Conservation (phyloP, 148 eudicot species). For the Amaranthus hypochondriacus region DNA sequence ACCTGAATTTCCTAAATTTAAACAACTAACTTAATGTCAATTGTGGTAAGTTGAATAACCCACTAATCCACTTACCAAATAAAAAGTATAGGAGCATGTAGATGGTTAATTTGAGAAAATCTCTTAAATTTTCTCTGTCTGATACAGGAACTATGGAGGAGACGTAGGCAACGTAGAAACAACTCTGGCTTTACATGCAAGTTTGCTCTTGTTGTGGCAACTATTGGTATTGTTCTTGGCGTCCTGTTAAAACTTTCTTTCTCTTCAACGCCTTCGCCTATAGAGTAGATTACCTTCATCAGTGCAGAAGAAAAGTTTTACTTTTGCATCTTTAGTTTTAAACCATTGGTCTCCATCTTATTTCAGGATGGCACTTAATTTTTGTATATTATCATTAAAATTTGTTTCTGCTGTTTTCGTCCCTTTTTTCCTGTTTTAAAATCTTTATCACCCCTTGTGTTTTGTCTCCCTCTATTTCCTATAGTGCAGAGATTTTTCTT, state of each 20-base stretch:
- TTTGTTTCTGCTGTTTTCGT: neutral
- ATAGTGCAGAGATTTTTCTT: neutral
- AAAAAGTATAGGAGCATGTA: neutral
- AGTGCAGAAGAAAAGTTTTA: constrained; percentile 1
- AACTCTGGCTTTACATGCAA: constrained; percentile 56
- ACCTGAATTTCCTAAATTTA: too few relatives aligned
- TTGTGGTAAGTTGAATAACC: too few relatives aligned
- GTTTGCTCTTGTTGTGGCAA: constrained; percentile 57
- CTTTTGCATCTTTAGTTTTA: constrained; percentile 22
- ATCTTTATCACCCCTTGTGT: neutral
- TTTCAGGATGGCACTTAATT: neutral
- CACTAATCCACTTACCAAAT: too few relatives aligned
- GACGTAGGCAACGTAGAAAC: constrained; percentile 39
- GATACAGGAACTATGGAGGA: constrained; percentile 59
- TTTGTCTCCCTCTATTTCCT: neutral
- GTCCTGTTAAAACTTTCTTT: constrained; percentile 48
- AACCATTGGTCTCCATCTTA: neutral
- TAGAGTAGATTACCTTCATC: constrained; percentile 18
- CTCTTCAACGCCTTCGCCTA: constrained; percentile 48
- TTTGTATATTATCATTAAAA: constrained; percentile 21
- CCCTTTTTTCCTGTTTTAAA: too few relatives aligned
- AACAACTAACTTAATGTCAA: too few relatives aligned
- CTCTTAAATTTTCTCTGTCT: constrained; percentile 3
- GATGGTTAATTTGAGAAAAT: too few relatives aligned
- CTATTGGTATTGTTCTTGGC: constrained; percentile 65